These are phyloP conservation scores for Solanum hybrid DNA, from an alignment of 305 asterid genomes.

Conservation along the genomic window DNA sequence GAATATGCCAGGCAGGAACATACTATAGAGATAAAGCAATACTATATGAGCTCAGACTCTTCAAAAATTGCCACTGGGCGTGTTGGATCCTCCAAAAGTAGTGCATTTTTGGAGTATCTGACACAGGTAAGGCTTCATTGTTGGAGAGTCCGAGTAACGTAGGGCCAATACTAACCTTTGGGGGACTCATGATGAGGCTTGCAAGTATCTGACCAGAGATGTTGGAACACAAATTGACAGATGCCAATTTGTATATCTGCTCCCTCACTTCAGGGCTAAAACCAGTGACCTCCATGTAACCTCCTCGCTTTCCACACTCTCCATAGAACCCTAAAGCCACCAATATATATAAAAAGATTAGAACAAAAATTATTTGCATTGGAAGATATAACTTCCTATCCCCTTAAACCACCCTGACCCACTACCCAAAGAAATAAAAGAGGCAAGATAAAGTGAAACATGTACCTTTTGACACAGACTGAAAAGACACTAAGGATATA, in stretches of 20 bases:
- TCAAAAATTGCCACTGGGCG: not conserved
- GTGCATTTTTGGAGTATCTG: not conserved
- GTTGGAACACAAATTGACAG: conserved; percentile 88
- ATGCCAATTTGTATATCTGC: conserved; percentile 89
- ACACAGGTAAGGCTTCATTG: not conserved
- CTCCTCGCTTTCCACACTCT: conserved; percentile 93
- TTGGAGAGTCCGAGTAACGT: not conserved
- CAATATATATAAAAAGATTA: not conserved
- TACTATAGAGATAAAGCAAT: not conserved
- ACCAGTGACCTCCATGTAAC: conserved; percentile 89
- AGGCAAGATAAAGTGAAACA: not conserved
- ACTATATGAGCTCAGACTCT: not conserved
- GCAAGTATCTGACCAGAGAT: conserved; percentile 96
- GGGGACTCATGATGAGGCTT: conserved; percentile 92
- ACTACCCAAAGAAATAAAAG: not conserved
- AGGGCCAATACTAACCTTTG: conserved; percentile 45
- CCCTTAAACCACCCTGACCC: not conserved
- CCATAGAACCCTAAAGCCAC: conserved; percentile 54
- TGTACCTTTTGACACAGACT: conserved; percentile 85
- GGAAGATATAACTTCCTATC: not conserved
- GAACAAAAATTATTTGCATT: not conserved
- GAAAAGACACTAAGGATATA: conserved; percentile 68
- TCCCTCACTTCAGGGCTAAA: conserved; percentile 73
- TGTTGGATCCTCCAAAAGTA: not conserved
- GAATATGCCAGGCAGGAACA: not conserved